phyloP scores from a whole-genome alignment of 2,329 filamentous ascomycete genomes.

The Grosmannia serpens region DNA sequence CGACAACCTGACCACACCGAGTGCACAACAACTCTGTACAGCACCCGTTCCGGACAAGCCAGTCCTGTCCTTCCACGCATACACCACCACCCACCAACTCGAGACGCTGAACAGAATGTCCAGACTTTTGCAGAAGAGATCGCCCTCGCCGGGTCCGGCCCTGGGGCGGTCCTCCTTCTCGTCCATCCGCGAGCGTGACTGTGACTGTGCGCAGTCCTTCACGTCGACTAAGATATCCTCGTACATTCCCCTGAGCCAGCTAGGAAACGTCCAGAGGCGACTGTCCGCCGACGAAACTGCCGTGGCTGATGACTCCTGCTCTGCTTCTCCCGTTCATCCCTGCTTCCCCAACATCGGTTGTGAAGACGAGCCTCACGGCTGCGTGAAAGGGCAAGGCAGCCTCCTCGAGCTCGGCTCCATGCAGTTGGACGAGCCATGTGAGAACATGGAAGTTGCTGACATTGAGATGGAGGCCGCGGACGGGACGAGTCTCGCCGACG shows the following conservation, averaged over 20 bases:
- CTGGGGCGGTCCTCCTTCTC: slow-evolving; percentile 45
- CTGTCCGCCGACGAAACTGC: slow-evolving; percentile 33
- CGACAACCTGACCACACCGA: background rate
- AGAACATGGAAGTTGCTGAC: slow-evolving; percentile 4
- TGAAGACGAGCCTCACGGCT: background rate
- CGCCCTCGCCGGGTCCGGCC: slow-evolving; percentile 7
- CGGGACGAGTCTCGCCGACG: background rate
- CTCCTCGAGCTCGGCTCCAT: background rate
- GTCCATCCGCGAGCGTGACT: slow-evolving; percentile 49
- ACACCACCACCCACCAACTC: background rate
- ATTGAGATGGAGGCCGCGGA: slow-evolving; percentile 5
- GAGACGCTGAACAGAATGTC: slow-evolving; percentile 1
- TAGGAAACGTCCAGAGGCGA: slow-evolving; percentile 10
- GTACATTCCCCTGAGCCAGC: slow-evolving; percentile 23
- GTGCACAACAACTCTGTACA: background rate
- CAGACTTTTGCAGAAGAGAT: slow-evolving; percentile 6
- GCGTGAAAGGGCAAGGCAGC: slow-evolving; percentile 1
- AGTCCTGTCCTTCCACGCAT: background rate
- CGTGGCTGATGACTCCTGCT: slow-evolving; percentile 30
- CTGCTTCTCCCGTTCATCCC: slow-evolving; percentile 16
- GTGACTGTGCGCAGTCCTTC: slow-evolving; percentile 49
- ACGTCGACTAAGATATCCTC: slow-evolving; percentile 52
- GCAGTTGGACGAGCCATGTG: slow-evolving; percentile 4
- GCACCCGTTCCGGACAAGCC: background rate
- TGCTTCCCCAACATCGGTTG: slow-evolving; percentile 1